phyloP scores from a whole-genome alignment of 228 moss, liverwort and hornwort genomes.

The Sphagnum magellanicum region DNA sequence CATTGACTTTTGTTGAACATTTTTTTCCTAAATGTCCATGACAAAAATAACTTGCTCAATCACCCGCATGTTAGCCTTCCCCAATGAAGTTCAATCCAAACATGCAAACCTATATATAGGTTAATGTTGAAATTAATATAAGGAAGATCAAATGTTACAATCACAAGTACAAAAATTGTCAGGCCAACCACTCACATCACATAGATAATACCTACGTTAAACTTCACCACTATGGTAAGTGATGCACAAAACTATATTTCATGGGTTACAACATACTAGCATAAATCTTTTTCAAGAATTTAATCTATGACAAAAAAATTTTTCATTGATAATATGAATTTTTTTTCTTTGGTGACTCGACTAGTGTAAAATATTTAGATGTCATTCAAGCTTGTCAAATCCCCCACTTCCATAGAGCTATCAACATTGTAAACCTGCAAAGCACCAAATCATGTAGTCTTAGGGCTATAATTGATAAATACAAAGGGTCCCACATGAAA shows the following conservation, averaged over 20 bases:
- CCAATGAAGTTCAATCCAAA: too few species aligned
- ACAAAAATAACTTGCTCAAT: background rate
- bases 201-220: background rate
- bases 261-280: constrained; percentile 21
- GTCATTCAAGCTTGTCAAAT: constrained; percentile 13
- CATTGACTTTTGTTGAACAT: background rate
- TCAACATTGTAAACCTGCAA: too few species aligned
- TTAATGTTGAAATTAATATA: too few species aligned
- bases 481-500: too few species aligned
- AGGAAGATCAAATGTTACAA: background rate
- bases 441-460: too few species aligned
- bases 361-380: constrained; percentile 27
- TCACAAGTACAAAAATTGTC: background rate
- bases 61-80: too few species aligned
- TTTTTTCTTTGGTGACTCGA: constrained; percentile 22
- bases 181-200: background rate
- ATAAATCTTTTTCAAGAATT: constrained; percentile 55
- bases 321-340: constrained; percentile 64
- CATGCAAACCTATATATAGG: background rate
- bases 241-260: background rate
- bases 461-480: too few species aligned
- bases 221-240: background rate
- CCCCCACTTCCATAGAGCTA: too few species aligned
- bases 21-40: background rate
- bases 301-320: constrained; percentile 58